Base-by-base conservation (phyloP, 805 yeast genomes). In the Pichia rugopelliculosa region DNA sequence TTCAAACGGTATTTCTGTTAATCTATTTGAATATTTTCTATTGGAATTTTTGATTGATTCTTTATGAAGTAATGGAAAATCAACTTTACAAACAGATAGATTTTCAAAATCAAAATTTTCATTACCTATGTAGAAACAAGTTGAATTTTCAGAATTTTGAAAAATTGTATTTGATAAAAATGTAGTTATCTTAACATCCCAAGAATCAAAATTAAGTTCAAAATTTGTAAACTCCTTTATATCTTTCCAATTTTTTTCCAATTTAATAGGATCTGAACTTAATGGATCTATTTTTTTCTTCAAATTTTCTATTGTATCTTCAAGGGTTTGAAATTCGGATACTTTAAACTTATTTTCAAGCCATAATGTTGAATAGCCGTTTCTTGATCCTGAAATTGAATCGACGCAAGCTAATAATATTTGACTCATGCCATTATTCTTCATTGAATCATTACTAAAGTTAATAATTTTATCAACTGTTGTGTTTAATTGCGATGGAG, bases 321-420 rank as follows among this genome's bases (percentile, higher is more conserved):
- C 50, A 21, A 48, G 36, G 9, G 51, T 42, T 47, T 51, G 38
- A 43, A 30, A 48, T 0, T 51, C 36, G 3, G 41, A 45, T 11
- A 63, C 42, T 1, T 17, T n/a, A 2, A 61, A 46, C 10, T 44
- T 25, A 4, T 41, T 36, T n/a, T 54, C 50, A 3, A 57, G 50
- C 65, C 68, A 64, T 4, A 62, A 36, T 46, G 62, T 62, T 6
- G 65, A 54, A 9, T 58, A 41, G 4, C 57, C 63, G 47, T 63
- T 50, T 26, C 63, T 46, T 1, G 53, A 53, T 8, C 52, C 51
- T 17, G 56, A 44, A 6, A 65, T 54, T 1, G 65, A 53, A 41
- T 65, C 69, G 17, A 59, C 57, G 46, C 67, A 61, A 1, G 56
- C 55, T 20, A 52, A 56, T 7, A 59, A 44, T 0, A 59, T 41